These are phyloP conservation scores for Cerrena zonata DNA, from an alignment of 1,284 basidiomycete genomes.

Conservation along the genomic window DNA sequence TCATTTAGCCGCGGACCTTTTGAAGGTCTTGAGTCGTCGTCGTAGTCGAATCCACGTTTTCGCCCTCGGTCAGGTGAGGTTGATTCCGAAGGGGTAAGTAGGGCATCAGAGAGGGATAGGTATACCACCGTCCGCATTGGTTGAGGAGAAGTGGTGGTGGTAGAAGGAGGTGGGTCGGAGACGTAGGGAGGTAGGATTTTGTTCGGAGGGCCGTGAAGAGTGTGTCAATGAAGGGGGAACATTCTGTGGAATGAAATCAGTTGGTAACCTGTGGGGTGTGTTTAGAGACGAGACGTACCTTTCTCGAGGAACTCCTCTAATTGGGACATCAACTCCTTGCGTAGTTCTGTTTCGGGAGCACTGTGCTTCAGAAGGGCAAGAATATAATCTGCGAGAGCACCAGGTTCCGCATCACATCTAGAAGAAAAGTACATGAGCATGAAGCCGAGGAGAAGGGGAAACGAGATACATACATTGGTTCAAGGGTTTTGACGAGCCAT, in stretches of 20 bases:
- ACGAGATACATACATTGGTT: conserved; percentile 66
- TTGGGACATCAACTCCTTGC: conserved; percentile 71
- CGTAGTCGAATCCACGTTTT: conserved; percentile 59
- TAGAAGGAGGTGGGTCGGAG: conserved; percentile 27
- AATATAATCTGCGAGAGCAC: conserved; percentile 90
- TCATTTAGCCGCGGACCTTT: conserved; percentile 64
- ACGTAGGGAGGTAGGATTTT: conserved; percentile 77
- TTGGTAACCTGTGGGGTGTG: conserved; percentile 3
- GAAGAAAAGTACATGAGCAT: conserved; percentile 11
- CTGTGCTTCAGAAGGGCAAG: conserved; percentile 91
- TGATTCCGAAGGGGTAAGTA: conserved; percentile 42
- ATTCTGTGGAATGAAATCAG: conserved; percentile 44
- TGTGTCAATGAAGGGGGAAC: conserved; percentile 72
- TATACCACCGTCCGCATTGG: conserved; percentile 54
- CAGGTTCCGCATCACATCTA: conserved; percentile 94
- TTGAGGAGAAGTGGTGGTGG: conserved; percentile 23
- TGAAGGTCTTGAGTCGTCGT: conserved; percentile 56
- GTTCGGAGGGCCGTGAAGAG: conserved; percentile 78
- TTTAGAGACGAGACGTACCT: conserved; percentile 43
- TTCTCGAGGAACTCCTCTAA: conserved; percentile 90
- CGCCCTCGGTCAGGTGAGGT: conserved; percentile 47
- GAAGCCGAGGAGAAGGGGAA: conserved; percentile 10
- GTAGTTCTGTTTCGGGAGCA: conserved; percentile 76
- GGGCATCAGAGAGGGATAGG: conserved; percentile 70
- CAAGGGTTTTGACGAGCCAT: conserved; percentile 80